A percentile compares a stretch with the other conserved stretches of the same genome.
phyloP scores from a whole-genome alignment of 208 protist genomes.

The Leishmania martiniquensis region DNA sequence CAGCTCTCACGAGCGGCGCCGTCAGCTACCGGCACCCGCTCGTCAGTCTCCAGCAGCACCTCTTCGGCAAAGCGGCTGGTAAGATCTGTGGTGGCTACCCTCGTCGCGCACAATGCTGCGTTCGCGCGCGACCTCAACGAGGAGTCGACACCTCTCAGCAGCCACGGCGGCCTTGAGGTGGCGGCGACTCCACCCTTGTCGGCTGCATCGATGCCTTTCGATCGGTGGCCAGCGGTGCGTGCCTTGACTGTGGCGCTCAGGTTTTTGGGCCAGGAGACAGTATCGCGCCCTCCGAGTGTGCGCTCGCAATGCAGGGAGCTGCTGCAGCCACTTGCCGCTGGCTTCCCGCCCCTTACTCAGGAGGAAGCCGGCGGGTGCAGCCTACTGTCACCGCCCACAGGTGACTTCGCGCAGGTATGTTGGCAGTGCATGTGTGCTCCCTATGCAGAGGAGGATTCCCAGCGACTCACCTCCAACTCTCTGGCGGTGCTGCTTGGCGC shows the following conservation, averaged over 20 bases:
- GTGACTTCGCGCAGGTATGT: slow-evolving; percentile 20
- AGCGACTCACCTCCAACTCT: slow-evolving; percentile 22
- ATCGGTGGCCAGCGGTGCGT: slow-evolving; percentile 27
- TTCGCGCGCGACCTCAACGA: slow-evolving; percentile 15
- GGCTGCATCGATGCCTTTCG: slow-evolving; percentile 1
- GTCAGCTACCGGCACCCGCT: not conserved
- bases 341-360: slow-evolving; percentile 13
- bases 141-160: not conserved
- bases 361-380: not conserved
- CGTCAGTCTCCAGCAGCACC: not conserved
- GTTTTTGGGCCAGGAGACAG: slow-evolving; percentile 15
- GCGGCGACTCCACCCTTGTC: not conserved
- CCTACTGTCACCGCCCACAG: not conserved
- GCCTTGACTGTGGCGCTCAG: slow-evolving; percentile 27
- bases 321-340: slow-evolving; percentile 13
- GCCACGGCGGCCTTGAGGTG: not conserved
- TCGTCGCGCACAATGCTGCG: slow-evolving; percentile 11
- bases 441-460: slow-evolving; percentile 20
- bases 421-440: slow-evolving; percentile 35
- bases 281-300: not conserved
- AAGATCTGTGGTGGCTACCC: not conserved
- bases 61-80: not conserved
- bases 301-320: slow-evolving; percentile 8
- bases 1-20: slow-evolving; percentile 3
- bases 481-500: slow-evolving; percentile 24